phyloP scores from a whole-genome alignment of 2,329 filamentous ascomycete genomes.

The Cladorrhinum sp. region DNA sequence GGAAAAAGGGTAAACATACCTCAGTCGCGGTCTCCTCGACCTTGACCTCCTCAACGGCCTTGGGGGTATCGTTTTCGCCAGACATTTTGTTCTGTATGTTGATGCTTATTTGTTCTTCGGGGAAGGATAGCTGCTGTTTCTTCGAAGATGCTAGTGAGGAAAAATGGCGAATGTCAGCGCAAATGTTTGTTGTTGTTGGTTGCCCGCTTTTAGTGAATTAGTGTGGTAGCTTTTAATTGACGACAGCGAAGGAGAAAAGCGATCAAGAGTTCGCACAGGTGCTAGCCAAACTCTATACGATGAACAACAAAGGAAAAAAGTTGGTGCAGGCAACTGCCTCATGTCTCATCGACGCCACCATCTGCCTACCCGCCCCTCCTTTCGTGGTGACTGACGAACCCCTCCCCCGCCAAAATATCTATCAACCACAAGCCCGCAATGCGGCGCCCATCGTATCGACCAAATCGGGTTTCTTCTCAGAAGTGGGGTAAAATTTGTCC shows the following conservation, averaged over 20 bases:
- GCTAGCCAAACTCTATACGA: not conserved
- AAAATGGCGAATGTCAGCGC: not conserved
- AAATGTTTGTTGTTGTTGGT: not conserved
- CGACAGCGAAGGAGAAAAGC: not conserved
- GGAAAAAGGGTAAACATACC: slow-evolving; percentile 18
- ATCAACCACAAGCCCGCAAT: not conserved
- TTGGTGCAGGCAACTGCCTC: not conserved
- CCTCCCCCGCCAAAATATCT: not conserved
- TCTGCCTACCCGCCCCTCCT: not conserved
- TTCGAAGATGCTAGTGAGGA: not conserved
- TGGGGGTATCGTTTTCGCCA: slow-evolving; percentile 33
- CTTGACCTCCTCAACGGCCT: slow-evolving; percentile 34
- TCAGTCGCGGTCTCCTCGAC: slow-evolving; percentile 25
- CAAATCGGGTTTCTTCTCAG: too few species aligned
- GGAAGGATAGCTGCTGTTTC: not conserved
- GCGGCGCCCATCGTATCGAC: not conserved
- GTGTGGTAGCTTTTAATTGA: not conserved
- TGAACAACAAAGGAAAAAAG: not conserved
- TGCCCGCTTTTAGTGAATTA: not conserved
- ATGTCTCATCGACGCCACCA: not conserved
- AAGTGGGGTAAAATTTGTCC: not conserved
- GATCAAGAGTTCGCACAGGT: not conserved
- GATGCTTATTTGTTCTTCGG: slow-evolving; percentile 7
- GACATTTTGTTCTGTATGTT: slow-evolving; percentile 30
- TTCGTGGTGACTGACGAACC: not conserved